Conservation (phyloP, 2,329 filamentous ascomycete species). For the Colletotrichum trifolii region DNA sequence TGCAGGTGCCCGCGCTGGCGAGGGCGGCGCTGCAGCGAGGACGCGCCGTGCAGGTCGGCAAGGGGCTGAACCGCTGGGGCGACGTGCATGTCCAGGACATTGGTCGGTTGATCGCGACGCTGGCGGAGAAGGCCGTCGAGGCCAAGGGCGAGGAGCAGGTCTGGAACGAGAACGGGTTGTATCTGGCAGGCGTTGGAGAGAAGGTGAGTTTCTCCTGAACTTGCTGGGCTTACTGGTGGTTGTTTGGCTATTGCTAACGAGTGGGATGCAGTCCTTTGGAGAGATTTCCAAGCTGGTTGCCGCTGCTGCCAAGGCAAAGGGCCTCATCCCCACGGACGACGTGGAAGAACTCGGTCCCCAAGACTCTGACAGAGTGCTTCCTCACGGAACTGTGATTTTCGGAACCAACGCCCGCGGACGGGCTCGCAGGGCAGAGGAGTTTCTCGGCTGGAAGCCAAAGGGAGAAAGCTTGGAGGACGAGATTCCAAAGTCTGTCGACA, state of each 20-base stretch:
- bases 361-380: conserved; percentile 56
- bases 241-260: not conserved
- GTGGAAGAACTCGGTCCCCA: conserved; percentile 47
- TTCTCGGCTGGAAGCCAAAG: conserved; percentile 66
- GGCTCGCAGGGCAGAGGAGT: conserved; percentile 61
- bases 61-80: conserved; percentile 49
- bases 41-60: conserved; percentile 46
- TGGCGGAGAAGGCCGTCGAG: conserved; percentile 46
- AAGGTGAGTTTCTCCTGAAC: conserved; percentile 38
- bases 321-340: conserved; percentile 39
- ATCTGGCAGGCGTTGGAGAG: conserved; percentile 46
- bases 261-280: conserved; percentile 40
- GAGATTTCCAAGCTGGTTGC: conserved; percentile 46
- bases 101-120: conserved; percentile 41
- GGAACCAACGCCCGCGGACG: conserved; percentile 67
- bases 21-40: conserved; percentile 46
- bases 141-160: conserved; percentile 38
- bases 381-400: conserved; percentile 61
- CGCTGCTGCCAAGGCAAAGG: conserved; percentile 41
- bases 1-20: conserved; percentile 53
- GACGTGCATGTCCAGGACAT: conserved; percentile 50
- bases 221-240: not conserved
- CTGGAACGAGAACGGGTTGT: conserved; percentile 54
- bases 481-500: conserved; percentile 43
- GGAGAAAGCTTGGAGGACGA: conserved; percentile 59